Conservation (phyloP, 352 stramenopile species). For the Phytophthora pluvialis region DNA sequence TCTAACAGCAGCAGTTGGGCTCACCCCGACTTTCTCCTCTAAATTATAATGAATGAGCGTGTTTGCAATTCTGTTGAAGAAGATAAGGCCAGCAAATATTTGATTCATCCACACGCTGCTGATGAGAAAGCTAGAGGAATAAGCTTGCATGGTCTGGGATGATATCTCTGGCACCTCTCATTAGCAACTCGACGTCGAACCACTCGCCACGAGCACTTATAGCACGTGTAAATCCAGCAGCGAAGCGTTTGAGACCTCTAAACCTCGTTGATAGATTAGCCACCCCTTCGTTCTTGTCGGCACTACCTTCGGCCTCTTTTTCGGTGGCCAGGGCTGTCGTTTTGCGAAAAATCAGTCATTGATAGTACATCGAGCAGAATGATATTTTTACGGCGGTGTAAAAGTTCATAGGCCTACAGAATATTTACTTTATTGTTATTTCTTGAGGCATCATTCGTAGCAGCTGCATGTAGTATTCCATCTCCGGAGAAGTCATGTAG, state of each 20-base stretch:
- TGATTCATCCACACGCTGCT: slow-evolving; percentile 46
- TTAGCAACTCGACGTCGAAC: slow-evolving; percentile 36
- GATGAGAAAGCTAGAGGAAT: slow-evolving; percentile 41
- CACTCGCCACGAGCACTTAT: slow-evolving; percentile 28
- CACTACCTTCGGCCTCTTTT: neutral
- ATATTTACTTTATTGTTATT: slow-evolving; percentile 28
- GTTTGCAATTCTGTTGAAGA: slow-evolving; percentile 41
- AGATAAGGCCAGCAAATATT: slow-evolving; percentile 38
- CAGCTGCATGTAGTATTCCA: slow-evolving; percentile 39
- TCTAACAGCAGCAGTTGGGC: too few species aligned
- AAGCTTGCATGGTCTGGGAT: slow-evolving; percentile 37
- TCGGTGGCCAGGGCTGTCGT: neutral
- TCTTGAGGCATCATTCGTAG: slow-evolving; percentile 43
- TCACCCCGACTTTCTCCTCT: slow-evolving; percentile 22
- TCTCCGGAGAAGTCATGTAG: slow-evolving; percentile 33
- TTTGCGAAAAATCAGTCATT: slow-evolving; percentile 30
- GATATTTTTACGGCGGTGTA: slow-evolving; percentile 34
- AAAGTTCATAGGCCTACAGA: slow-evolving; percentile 36
- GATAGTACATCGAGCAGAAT: slow-evolving; percentile 37
- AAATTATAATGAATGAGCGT: slow-evolving; percentile 34
- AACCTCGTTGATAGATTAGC: neutral
- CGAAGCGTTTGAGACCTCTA: slow-evolving; percentile 17
- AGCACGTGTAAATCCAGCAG: slow-evolving; percentile 17
- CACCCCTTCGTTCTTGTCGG: neutral
- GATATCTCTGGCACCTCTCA: slow-evolving; percentile 30